Base-by-base conservation (phyloP, 306 rosid species). In the Luffa acutangula region DNA sequence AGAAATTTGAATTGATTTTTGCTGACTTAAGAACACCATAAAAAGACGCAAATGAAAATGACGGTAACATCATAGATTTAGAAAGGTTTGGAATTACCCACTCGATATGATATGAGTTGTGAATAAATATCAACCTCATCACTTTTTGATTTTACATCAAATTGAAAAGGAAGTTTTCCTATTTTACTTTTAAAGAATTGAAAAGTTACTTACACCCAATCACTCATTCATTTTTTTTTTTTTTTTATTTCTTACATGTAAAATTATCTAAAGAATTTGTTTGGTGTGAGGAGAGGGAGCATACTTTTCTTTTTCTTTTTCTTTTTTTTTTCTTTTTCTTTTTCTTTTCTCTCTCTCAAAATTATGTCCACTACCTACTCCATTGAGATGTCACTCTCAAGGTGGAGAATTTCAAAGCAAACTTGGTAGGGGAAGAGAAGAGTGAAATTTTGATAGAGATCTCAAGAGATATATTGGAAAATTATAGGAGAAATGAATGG, bases 271-370 rank as follows among this genome's bases (percentile, higher is more conserved):
- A 59, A 60, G 7, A 6, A 3, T 60, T 60, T 18, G 7, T 67
- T 67, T 67, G 33, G 51, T 39, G 75, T 67, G 75, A n/a, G 52
- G 49, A 43, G 56, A 70, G 76, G 76, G 56, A 70, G 54, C 76
- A 70, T 67, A 15, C 25, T 65, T 18, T 65, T 36, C 17, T 15
- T 0, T 3, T 62, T 65, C 15, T 37, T 15, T 0, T 3, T 62
- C n/a, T 11, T 12, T 54, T 1, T 45, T 45, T 45, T 45, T 45
- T 6, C 0, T 3, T 2, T 54, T 54, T 18, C 0, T 3, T 59
- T 25, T n/a, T 2, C 2, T 2, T 57, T 2, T 25, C 18, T 12
- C 6, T 14, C 9, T 62, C 18, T 49, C 20, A 31, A 49, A 33
- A 73, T 72, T 7, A 21, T 25, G 78, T 73, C 60, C 60, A 74